Evolutionary conservation across 2,329 filamentous ascomycete species (phyloP).

Genomic region (Aspergillus fumigatus): DNA sequence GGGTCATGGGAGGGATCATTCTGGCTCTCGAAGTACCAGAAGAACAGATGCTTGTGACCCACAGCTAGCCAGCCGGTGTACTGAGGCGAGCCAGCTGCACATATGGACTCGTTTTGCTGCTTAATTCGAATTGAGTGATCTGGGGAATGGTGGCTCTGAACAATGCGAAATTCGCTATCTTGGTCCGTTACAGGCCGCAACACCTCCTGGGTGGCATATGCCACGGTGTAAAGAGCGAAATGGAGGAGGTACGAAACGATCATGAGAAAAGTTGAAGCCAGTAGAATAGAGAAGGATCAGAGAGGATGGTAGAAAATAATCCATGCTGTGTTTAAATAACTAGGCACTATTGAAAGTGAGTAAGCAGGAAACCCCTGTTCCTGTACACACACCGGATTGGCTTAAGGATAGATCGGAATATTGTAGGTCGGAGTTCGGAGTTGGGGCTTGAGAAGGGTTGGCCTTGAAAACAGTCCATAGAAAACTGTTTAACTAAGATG

Average conservation of each 20-base stretch:
- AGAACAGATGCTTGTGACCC: conserved; percentile 14
- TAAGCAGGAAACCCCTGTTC: neutral
- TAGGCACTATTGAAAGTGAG: neutral
- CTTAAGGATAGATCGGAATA: no score
- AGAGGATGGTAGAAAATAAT: neutral
- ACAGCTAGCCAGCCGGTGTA: conserved; percentile 27
- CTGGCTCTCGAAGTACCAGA: conserved; percentile 22
- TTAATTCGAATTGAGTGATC: conserved; percentile 21
- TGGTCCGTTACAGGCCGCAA: neutral
- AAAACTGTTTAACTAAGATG: no score
- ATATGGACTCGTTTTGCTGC: conserved; percentile 22
- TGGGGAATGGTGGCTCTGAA: conserved; percentile 6
- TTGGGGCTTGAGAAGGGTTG: neutral
- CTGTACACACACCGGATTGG: neutral
- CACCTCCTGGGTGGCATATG: neutral
- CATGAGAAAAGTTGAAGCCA: neutral
- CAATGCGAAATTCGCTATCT: neutral
- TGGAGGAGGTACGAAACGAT: neutral
- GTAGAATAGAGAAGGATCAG: neutral
- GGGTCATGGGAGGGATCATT: conserved; percentile 18
- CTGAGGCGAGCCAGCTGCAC: conserved; percentile 21
- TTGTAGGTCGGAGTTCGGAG: neutral
- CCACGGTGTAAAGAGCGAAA: neutral
- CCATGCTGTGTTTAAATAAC: neutral
- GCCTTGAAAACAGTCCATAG: no score